Evolutionary conservation across 108 stramenopile genomes (phyloP).

Genomic region (Fragilaria crotonensis): DNA sequence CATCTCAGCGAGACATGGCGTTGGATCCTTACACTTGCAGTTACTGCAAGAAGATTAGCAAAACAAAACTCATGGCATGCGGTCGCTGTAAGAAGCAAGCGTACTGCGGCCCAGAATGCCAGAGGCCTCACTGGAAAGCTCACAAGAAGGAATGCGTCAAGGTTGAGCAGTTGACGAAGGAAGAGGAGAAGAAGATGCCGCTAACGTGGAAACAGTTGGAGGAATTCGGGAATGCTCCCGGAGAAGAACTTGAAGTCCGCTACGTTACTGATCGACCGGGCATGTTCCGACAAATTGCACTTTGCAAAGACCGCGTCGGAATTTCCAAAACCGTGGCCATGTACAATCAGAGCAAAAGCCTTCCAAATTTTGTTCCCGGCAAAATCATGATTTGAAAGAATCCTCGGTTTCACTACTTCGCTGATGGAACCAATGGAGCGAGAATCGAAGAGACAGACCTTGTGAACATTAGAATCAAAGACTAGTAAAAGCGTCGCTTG

Average conservation of each 20-base stretch:
- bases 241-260: conserved; percentile 25
- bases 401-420: too few species aligned
- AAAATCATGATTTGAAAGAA: too few species aligned
- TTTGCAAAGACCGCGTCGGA: conserved; percentile 29
- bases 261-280: conserved; percentile 23
- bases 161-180: conserved; percentile 3
- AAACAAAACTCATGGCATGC: conserved; percentile 13
- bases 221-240: conserved; percentile 17
- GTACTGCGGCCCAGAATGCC: conserved; percentile 29
- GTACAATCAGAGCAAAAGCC: conserved; percentile 17
- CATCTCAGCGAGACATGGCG: too few species aligned
- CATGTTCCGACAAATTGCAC: conserved; percentile 21
- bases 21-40: too few species aligned
- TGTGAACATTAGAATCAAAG: too few species aligned
- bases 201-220: conserved; percentile 34
- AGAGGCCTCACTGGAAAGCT: conserved; percentile 25
- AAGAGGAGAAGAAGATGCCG: neutral
- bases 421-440: too few species aligned
- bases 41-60: too few species aligned
- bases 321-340: conserved; percentile 16
- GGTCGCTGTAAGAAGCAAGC: conserved; percentile 22
- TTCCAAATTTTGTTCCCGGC: conserved; percentile 30
- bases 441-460: too few species aligned
- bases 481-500: too few species aligned
- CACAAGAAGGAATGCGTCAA: conserved; percentile 25